Evolutionary conservation across 371 early-diverging fungal species (phyloP).

Genomic region (Apophysomyces variabilis): DNA sequence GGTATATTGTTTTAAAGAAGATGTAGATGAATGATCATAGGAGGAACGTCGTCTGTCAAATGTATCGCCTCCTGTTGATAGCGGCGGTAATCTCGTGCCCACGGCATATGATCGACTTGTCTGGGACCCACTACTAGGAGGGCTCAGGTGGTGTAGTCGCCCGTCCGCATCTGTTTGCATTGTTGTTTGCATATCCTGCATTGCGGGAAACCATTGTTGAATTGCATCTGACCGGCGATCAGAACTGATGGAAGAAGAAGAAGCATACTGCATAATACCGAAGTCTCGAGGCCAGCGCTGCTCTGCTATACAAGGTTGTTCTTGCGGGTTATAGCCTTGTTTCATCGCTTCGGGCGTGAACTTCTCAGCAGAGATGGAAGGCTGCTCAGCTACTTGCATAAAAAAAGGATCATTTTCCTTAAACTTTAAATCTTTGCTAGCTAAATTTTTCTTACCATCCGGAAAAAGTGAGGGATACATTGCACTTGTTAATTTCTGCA

Average conservation of each 20-base stretch:
- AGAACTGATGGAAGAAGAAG: neutral
- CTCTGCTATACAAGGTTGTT: neutral
- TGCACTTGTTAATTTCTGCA: neutral
- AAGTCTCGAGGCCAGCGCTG: neutral
- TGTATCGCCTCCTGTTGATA: neutral
- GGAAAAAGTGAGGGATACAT: neutral
- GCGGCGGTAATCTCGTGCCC: neutral
- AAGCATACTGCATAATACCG: no score
- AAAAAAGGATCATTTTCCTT: neutral
- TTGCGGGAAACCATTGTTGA: slow-evolving; percentile 2
- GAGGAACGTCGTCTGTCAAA: neutral
- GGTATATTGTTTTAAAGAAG: neutral
- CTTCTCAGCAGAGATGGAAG: neutral
- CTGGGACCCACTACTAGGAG: neutral
- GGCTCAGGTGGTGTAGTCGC: neutral
- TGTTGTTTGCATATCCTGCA: neutral
- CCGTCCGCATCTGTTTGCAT: neutral
- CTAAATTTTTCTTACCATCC: neutral
- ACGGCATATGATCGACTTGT: neutral
- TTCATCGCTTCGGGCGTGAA: neutral
- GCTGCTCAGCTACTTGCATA: neutral
- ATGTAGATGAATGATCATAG: neutral
- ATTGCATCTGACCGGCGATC: neutral
- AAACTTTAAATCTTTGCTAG: no score
- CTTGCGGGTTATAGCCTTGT: neutral